Evolutionary conservation across 345 rosid species (phyloP), one percentile per base, ranked within the genome.

Genomic region (Heritiera fomes): DNA sequence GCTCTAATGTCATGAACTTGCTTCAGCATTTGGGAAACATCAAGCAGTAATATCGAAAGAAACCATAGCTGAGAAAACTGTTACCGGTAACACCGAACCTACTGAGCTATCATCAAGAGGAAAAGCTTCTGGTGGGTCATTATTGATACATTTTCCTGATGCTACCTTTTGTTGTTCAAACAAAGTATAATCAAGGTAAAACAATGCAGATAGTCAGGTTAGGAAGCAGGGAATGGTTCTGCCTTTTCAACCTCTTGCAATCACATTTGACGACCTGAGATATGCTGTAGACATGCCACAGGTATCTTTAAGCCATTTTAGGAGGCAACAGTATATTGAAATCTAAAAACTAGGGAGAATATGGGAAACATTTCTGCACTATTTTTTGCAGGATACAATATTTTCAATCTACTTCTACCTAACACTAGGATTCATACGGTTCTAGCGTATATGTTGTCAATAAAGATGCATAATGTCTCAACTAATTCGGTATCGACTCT

Each of bases 21-120:
- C 14, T 76, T 82, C 78, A 91, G 92, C 83, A 60, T 80, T 53
- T 75, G 89, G 84, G 10, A 84, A 87, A 82, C 85, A 83, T 71
- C 85, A 83, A 53, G 60, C 81, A 67, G 62, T 77, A 30, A n/a
- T 58, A 61, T 58, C 53, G 0, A 77, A 88, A 9, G 90, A 84
- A 40, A 45, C 68, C 15, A 30, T 56, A 17, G 32, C 50, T 47
- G 73, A 49, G n/a, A 10, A 46, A 46, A 46, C 2, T 8, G 43
- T 60, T 49, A 7, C 18, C 8, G 56, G 71, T 41, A 81, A 60
- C 71, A 34, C 32, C 34, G 50, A 77, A 63, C 30, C 64, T 10
- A 10, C 9, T 60, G 64, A 60, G 30, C 30, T 60, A 60, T 60
- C 64, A 60, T 28, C 15, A 4, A 58, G 62, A 58, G 28, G 62